Percentiles rank a stretch among this genome's conserved stretches.
These are phyloP conservation scores for Penicillium griseofulvum DNA, from an alignment of 2,329 filamentous ascomycete species.

Conservation along the genomic window DNA sequence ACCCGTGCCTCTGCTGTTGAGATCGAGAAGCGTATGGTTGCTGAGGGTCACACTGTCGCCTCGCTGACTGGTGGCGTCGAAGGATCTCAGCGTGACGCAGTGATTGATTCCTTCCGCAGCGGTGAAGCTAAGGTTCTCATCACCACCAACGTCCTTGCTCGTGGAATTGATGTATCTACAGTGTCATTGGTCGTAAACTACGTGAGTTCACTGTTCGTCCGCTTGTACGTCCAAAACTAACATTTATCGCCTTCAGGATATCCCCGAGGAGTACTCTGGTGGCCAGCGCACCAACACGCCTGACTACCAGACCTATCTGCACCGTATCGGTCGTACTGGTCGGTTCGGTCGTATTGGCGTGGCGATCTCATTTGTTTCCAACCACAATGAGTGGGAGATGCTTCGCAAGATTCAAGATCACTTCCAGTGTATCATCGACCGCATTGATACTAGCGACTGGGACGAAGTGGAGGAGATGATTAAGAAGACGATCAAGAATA, in stretches of 20 bases:
- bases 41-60: slow-evolving; percentile 87
- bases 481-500: slow-evolving; percentile 71
- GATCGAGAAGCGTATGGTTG: slow-evolving; percentile 81
- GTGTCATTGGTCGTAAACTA: slow-evolving; percentile 99
- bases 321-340: slow-evolving; percentile 94
- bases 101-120: slow-evolving; percentile 81
- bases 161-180: slow-evolving; percentile 87
- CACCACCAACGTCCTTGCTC: slow-evolving; percentile 92
- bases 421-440: slow-evolving; percentile 77
- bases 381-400: slow-evolving; percentile 75
- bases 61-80: slow-evolving; percentile 87
- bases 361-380: slow-evolving; percentile 90
- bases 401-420: slow-evolving; percentile 75
- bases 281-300: slow-evolving; percentile 63
- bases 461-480: slow-evolving; percentile 81
- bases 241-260: slow-evolving; percentile 49
- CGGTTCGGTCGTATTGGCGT: slow-evolving; percentile 96
- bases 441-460: slow-evolving; percentile 84
- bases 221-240: neutral
- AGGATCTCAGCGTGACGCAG: slow-evolving; percentile 73
- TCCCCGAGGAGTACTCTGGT: slow-evolving; percentile 63
- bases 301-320: slow-evolving; percentile 93
- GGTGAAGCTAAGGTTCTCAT: slow-evolving; percentile 94
- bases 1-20: slow-evolving; percentile 80
- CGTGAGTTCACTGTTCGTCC: slow-evolving; percentile 39